Evolutionary conservation across 2,329 filamentous ascomycete genomes (phyloP).

Genomic region (Hypomyces rosellus): DNA sequence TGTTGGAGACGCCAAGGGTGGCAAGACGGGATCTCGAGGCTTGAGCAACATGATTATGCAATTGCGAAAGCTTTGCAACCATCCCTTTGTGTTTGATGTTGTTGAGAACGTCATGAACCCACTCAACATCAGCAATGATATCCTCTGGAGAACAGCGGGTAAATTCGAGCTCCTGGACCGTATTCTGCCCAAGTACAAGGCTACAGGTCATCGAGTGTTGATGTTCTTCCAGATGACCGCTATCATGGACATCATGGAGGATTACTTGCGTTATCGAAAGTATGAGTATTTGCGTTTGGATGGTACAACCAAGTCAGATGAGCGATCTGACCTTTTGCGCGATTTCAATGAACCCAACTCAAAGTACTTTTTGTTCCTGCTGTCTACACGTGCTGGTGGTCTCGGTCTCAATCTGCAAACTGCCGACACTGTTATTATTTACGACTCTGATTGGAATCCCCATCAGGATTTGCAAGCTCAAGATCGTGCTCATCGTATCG

Average conservation of each 20-base stretch:
- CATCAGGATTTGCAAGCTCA: constrained; percentile 98
- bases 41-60: constrained; percentile 99
- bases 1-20: constrained; percentile 90
- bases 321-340: constrained; percentile 83
- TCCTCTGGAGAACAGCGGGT: constrained; percentile 90
- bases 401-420: constrained; percentile 95
- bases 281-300: constrained; percentile 87
- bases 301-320: constrained; percentile 94
- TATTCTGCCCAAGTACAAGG: constrained; percentile 86
- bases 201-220: constrained; percentile 85
- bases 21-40: constrained; percentile 88
- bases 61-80: constrained; percentile 95
- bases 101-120: constrained; percentile 99
- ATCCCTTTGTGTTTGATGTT: constrained; percentile 96
- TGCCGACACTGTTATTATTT: constrained; percentile 98
- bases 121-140: constrained; percentile 76
- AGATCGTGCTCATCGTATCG: constrained; percentile 99
- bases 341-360: constrained; percentile 87
- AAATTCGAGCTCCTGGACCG: constrained; percentile 96
- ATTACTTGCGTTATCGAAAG: constrained; percentile 80
- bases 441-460: constrained; percentile 99
- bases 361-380: constrained; percentile 93
- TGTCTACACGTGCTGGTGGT: constrained; percentile 98
- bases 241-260: constrained; percentile 99
- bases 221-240: constrained; percentile 99